Base-by-base conservation (phyloP, 75 land plant genomes). In the Pinus taeda region DNA sequence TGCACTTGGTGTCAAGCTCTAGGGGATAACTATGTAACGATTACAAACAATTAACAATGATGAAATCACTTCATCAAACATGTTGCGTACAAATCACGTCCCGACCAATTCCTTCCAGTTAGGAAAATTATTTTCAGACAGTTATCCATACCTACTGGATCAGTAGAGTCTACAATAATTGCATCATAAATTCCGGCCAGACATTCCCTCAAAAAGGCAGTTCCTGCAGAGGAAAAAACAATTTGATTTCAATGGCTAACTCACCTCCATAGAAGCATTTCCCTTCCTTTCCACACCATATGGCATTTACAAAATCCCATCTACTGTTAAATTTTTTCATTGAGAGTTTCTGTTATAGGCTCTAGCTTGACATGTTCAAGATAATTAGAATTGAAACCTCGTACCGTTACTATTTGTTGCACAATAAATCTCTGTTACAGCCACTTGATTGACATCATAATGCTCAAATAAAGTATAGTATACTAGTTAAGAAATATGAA, bases 111-210 rank as follows among this genome's bases (percentile, higher is more conserved):
- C 45, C 45, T 67, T 67, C 21, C 30, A 39, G 45, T 11, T 36
- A 18, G 71, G 49, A 33, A 67, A 5, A 67, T 7, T 66, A 66
- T 36, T 7, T n/a, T 20, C 76, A 61, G 61, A 77, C 24, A 9
- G 26, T 18, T 15, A 21, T 60, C 65, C 88, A 60, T 82, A 97
- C 99, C 99, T 55, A 97, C 87, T 49, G 98, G 98, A 76, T 97
- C 99, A 39, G 98, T 95, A 56, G 3, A 39, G 81, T 97, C 99
- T 61, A 97, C 98, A 33, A 97, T 94, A 59, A 97, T 90, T 33
- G 92, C 98, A 88, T 97, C 99, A 81, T 97, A 97, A 30, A 75
- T 88, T 67, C 95, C 99, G 79, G 76, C 74, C 14, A 88, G 80
- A 56, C 85, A 91, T 60, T 87, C 80, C 67, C 78, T 74, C 55